phyloP scores from a whole-genome alignment of 1,284 basidiomycete species.

The Boletus semigastroideus region DNA sequence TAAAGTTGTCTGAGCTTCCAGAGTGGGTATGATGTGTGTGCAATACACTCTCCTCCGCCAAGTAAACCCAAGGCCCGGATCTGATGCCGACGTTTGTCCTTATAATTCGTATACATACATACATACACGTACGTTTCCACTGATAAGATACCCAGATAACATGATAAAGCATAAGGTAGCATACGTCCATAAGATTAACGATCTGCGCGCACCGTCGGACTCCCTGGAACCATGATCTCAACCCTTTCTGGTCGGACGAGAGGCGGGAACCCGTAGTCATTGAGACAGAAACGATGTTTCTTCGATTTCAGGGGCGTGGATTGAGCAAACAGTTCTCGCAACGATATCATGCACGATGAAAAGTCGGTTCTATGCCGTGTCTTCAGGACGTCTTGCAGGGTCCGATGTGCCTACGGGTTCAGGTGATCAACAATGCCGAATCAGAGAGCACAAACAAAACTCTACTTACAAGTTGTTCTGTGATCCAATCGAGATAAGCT shows the following conservation, averaged over 20 bases:
- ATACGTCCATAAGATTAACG: constrained; percentile 18
- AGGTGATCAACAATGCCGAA: constrained; percentile 5
- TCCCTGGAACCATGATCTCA: constrained; percentile 24
- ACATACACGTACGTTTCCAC: constrained; percentile 4
- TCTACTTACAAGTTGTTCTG: constrained; percentile 24
- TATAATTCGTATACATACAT: too few species aligned
- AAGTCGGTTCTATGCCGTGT: constrained; percentile 11
- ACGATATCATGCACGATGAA: constrained; percentile 14
- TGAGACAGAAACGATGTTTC: constrained; percentile 12
- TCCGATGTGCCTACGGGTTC: constrained; percentile 19
- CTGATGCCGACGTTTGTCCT: too few species aligned
- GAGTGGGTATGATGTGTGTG: too few species aligned
- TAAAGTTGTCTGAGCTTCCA: too few species aligned
- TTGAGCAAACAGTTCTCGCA: constrained; percentile 25
- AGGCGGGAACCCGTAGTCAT: not conserved
- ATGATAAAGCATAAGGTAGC: constrained; percentile 13
- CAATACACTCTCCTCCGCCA: too few species aligned
- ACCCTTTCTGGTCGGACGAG: constrained; percentile 11
- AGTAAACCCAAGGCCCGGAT: too few species aligned
- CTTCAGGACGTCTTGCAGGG: constrained; percentile 16
- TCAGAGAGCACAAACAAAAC: not conserved
- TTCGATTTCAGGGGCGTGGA: constrained; percentile 8
- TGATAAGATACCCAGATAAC: constrained; percentile 14
- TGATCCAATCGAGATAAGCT: constrained; percentile 34
- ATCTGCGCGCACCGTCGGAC: constrained; percentile 20